Conservation (phyloP, 257 asterid species). For the Nyctanthes arbortristis region DNA sequence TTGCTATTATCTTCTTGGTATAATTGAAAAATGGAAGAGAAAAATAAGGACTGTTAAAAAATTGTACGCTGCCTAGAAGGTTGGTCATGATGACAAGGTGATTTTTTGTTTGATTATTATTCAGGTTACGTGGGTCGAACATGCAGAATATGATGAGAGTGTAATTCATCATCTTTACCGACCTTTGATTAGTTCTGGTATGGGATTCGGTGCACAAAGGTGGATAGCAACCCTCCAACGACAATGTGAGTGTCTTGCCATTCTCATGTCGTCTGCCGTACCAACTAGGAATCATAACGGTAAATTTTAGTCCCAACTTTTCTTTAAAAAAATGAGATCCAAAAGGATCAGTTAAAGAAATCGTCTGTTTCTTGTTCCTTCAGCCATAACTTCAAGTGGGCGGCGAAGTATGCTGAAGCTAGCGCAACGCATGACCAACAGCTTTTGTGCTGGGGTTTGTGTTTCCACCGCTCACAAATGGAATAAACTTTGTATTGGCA, state of each 20-base stretch:
- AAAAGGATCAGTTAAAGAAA: background rate
- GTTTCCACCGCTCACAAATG: constrained; percentile 60
- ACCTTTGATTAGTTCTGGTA: constrained; percentile 43
- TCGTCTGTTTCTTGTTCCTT: constrained; percentile 7
- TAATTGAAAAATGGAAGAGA: too few relatives aligned
- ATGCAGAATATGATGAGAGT: constrained; percentile 52
- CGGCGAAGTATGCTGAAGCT: constrained; percentile 62
- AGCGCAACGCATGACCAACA: constrained; percentile 58
- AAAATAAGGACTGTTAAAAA: too few relatives aligned
- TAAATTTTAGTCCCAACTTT: background rate
- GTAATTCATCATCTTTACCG: constrained; percentile 52
- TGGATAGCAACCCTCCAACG: constrained; percentile 65
- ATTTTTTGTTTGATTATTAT: background rate
- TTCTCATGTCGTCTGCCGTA: constrained; percentile 50
- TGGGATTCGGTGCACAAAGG: constrained; percentile 61
- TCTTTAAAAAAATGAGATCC: background rate
- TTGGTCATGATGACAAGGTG: background rate
- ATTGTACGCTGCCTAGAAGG: too few relatives aligned
- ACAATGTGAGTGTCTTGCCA: constrained; percentile 64
- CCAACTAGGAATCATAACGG: constrained; percentile 45
- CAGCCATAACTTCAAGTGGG: constrained; percentile 50
- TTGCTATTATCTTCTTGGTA: too few relatives aligned
- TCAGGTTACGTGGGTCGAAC: constrained; percentile 69
- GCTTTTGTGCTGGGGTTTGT: constrained; percentile 60
- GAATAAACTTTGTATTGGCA: constrained; percentile 51